Conservation (phyloP, 192 early-diverging fungal genomes). For the Pecoramyces ruminantium region DNA sequence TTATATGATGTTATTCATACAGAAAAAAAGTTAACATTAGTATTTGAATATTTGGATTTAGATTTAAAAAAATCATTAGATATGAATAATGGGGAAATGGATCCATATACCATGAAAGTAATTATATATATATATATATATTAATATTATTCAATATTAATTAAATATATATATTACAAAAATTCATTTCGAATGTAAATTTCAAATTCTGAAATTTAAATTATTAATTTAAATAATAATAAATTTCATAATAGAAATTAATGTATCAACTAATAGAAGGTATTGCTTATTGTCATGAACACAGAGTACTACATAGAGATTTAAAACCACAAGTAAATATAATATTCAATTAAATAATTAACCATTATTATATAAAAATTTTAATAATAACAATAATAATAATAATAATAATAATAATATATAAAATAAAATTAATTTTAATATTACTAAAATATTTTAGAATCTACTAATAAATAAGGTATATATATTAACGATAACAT, state of each 20-base stretch:
- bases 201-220: no score
- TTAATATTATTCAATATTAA: no score
- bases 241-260: slow-evolving; percentile 38
- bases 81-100: slow-evolving; percentile 61
- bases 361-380: no score
- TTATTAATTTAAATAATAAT: not conserved
- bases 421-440: no score
- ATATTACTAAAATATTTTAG: no score
- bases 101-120: slow-evolving; percentile 70
- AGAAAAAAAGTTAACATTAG: slow-evolving; percentile 91
- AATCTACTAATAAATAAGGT: not conserved
- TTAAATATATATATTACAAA: no score
- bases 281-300: slow-evolving; percentile 92
- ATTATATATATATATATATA: not conserved
- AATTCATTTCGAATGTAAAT: no score
- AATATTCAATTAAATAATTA: no score
- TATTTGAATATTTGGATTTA: slow-evolving; percentile 97
- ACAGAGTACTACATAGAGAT: slow-evolving; percentile 77
- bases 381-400: no score
- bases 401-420: no score
- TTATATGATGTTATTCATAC: slow-evolving; percentile 95
- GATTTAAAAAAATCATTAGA: slow-evolving; percentile 99
- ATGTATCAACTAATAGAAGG: slow-evolving; percentile 95
- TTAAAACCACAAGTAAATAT: slow-evolving; percentile 16
- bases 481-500: not conserved